Base-by-base conservation (phyloP, 176 grass and related monocot species). In the Oryza nivara region DNA sequence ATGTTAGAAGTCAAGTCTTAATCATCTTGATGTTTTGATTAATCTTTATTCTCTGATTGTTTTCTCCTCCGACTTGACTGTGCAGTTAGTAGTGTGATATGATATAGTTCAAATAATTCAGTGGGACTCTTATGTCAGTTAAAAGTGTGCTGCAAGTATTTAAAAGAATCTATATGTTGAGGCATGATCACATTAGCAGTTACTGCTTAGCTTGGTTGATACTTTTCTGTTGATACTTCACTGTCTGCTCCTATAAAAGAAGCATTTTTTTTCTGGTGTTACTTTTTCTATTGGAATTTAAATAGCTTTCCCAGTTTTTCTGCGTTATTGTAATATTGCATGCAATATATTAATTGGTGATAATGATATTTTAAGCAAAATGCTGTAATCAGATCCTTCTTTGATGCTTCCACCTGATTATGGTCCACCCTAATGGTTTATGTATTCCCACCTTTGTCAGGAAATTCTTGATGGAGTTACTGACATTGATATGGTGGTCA, bases 401-500 rank as follows among this genome's bases (percentile, higher is more conserved):
- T 36, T 84, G 4, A 11, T 56, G 19, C 6, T 66, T 84, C 34
- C 28, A 36, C 9, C 60, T 72, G 40, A 79, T 69, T 11, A 38
- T 68, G 19, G 0, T 86, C 43, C 36, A 68, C 30, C 41, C 51
- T 81, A 30, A 72, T 69, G 20, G 67, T 43, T 32, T 80, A 12
- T 86, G 54, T 70, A 8, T 35, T 38, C n/a, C 30, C 9, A 81
- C 0, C 35, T 51, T 78, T 65, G 9, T 76, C 58, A 99, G 96
- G 93, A 94, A 94, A 96, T 94, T 69, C 81, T 99, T 70, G 91
- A 92, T 6, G 93, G 84, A 16, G 90, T 96, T 78, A 91, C 89
- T 0, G 91, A 99, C 30, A 94, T 99, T 73, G 96, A 99, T 77
- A 94, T 99, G 84, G 96, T 99, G 2, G 88, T 99, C 67, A 99